Evolutionary conservation across 2,329 filamentous ascomycete genomes (phyloP), one percentile per base, ranked within the genome.

Genomic region (Colletotrichum plurivorum): DNA sequence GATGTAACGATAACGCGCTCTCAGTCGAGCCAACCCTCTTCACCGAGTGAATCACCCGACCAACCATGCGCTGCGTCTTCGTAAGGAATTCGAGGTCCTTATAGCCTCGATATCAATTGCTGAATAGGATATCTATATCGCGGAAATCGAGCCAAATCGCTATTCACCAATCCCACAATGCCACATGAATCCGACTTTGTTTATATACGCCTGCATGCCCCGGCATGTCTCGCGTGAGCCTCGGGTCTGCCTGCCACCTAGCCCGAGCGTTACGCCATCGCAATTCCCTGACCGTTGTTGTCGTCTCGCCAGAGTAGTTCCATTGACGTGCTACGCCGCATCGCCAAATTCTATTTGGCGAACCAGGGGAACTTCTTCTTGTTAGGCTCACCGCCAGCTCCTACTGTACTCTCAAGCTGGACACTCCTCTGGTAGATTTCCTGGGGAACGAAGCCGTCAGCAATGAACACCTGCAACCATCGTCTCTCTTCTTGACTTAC

Each of bases 281-380:
- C 36, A 20, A 20, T 49, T 66, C 49, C 45, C 39, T 51, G 31
- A 31, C 31, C 45, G 43, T 27, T 55, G 52, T 41, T 36, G 46
- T 55, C 48, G 54, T 49, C 53, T 46, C 27, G 27, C 54, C 20
- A 51, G 48, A 55, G 62, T 43, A 41, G 46, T 43, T 46, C 65
- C 39, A 25, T 58, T 31, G 62, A 69, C 22, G 46, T 52, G 25
- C 55, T 52, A 39, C 60, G 51, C 46, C 41, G 31, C 36, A 51
- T 43, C n/a, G 46, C 67, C 67, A 58, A 31, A 49, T 69, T 68
- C 76, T 78, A 84, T 76, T 87, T 89, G 73, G 85, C 83, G 78
- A 91, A 88, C 89, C 89, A 92, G 12, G 88, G 87, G 73, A 91
- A 91, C 76, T 90, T 91, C 82, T 90, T 91, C 82, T 87, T 91